Conservation (phyloP, 2,329 filamentous ascomycete genomes). For the Epicoccum sorghinum region DNA sequence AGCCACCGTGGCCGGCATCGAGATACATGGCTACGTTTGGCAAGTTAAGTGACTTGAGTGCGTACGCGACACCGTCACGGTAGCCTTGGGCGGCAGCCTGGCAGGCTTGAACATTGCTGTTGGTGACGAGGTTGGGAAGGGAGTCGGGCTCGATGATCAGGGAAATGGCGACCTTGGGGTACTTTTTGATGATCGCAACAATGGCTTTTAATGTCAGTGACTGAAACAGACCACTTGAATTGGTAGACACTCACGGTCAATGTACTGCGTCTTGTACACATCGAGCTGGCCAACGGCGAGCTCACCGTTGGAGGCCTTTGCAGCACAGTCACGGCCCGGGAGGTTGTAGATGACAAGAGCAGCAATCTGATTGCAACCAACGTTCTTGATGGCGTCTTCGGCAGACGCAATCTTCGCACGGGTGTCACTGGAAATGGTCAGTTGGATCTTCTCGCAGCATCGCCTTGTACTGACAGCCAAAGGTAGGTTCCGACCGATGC, state of each 20-base stretch:
- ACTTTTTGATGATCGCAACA: slow-evolving; percentile 59
- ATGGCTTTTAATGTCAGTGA: slow-evolving; percentile 49
- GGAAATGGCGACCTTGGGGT: slow-evolving; percentile 53
- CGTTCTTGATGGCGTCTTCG: slow-evolving; percentile 57
- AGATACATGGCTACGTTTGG: slow-evolving; percentile 70
- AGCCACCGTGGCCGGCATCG: slow-evolving; percentile 69
- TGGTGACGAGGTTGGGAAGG: slow-evolving; percentile 69
- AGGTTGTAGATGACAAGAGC: slow-evolving; percentile 69
- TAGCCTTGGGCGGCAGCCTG: slow-evolving; percentile 63
- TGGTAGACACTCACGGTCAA: slow-evolving; percentile 50
- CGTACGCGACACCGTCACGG: slow-evolving; percentile 64
- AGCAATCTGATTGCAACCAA: slow-evolving; percentile 57
- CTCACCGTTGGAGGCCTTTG: slow-evolving; percentile 69
- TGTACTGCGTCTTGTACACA: slow-evolving; percentile 60
- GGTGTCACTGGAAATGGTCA: slow-evolving; percentile 52
- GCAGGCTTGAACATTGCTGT: slow-evolving; percentile 61
- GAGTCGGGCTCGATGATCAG: slow-evolving; percentile 65
- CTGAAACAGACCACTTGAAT: no score
- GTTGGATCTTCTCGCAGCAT: not conserved
- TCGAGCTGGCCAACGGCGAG: slow-evolving; percentile 60
- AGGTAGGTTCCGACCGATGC: slow-evolving; percentile 60
- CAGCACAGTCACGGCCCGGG: slow-evolving; percentile 69
- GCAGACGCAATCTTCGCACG: slow-evolving; percentile 57
- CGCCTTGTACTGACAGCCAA: slow-evolving; percentile 55
- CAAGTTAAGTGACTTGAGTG: slow-evolving; percentile 63